Conservation (phyloP, 2,329 filamentous ascomycete genomes). For the Lasiodiplodia citricola region DNA sequence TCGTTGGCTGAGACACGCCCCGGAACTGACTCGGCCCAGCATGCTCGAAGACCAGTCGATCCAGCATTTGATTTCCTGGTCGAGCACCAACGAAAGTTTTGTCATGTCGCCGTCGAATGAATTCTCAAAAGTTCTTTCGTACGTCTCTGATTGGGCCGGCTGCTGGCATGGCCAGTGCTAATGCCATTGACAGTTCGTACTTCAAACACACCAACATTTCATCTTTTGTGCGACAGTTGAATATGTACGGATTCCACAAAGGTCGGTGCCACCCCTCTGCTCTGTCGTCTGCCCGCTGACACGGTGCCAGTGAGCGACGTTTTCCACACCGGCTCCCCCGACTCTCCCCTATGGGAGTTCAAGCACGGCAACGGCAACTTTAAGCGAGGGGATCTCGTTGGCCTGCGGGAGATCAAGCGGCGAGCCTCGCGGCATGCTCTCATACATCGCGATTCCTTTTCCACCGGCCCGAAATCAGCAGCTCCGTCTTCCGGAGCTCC, state of each 20-base stretch:
- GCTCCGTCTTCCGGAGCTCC: constrained; percentile 84
- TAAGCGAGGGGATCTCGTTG: constrained; percentile 90
- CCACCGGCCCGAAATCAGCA: constrained; percentile 69
- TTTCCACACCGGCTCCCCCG: constrained; percentile 92
- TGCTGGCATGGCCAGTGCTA: neutral
- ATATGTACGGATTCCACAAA: constrained; percentile 99
- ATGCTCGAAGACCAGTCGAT: constrained; percentile 96
- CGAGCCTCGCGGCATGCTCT: constrained; percentile 90
- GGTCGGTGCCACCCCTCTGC: constrained; percentile 57
- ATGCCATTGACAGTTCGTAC: constrained; percentile 72
- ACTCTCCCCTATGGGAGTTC: constrained; percentile 97
- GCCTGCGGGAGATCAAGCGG: constrained; percentile 92
- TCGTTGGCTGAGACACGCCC: constrained; percentile 1
- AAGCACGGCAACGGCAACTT: constrained; percentile 98
- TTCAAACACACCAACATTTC: constrained; percentile 99
- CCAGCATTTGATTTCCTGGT: constrained; percentile 96
- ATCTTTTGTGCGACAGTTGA: constrained; percentile 95
- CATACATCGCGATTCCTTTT: constrained; percentile 90
- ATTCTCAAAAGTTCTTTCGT: constrained; percentile 98
- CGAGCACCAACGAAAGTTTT: constrained; percentile 90
- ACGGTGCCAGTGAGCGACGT: constrained; percentile 83
- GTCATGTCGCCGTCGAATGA: constrained; percentile 98
- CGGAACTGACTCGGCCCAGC: constrained; percentile 57
- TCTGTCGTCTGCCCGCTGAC: constrained; percentile 13
- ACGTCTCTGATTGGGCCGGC: constrained; percentile 52